Evolutionary conservation across 2,329 filamentous ascomycete species (phyloP).

Genomic region (Myrmaecium sp.): DNA sequence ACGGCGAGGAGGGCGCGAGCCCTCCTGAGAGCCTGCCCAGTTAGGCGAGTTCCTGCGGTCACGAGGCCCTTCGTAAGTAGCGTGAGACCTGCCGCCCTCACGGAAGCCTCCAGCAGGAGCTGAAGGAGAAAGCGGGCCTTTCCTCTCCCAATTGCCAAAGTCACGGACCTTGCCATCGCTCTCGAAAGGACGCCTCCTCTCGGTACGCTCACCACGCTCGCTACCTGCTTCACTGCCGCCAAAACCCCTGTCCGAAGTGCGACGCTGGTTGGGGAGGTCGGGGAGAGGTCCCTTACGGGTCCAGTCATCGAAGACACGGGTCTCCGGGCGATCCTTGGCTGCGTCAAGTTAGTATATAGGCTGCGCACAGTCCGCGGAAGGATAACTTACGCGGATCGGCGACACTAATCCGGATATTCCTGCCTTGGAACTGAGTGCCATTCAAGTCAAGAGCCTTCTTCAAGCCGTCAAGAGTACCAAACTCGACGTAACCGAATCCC

Average conservation of each 20-base stretch:
- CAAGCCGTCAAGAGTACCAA: slow-evolving; percentile 69
- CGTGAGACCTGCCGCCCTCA: slow-evolving; percentile 44
- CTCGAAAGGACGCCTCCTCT: slow-evolving; percentile 46
- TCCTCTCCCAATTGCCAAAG: slow-evolving; percentile 86
- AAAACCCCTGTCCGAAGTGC: slow-evolving; percentile 30
- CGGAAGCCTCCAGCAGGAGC: slow-evolving; percentile 27
- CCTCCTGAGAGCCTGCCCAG: slow-evolving; percentile 63
- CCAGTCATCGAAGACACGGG: slow-evolving; percentile 77
- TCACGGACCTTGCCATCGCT: slow-evolving; percentile 63
- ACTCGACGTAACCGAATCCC: slow-evolving; percentile 96
- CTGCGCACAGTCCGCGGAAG: not conserved
- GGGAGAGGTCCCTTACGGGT: slow-evolving; percentile 80
- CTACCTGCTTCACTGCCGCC: slow-evolving; percentile 30
- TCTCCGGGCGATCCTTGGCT: slow-evolving; percentile 79
- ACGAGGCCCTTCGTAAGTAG: slow-evolving; percentile 26
- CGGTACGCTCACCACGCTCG: slow-evolving; percentile 49
- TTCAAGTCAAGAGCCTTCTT: slow-evolving; percentile 80
- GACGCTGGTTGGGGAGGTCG: slow-evolving; percentile 46
- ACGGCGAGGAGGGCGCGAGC: slow-evolving; percentile 46
- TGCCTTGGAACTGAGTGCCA: slow-evolving; percentile 67
- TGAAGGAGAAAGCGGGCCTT: slow-evolving; percentile 69
- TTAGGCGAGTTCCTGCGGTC: slow-evolving; percentile 44
- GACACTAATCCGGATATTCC: slow-evolving; percentile 83
- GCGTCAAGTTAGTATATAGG: slow-evolving; percentile 19
- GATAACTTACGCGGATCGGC: slow-evolving; percentile 84